Evolutionary conservation across 2,329 filamentous ascomycete species (phyloP), one percentile per base, ranked within the genome.

Genomic region (Plectosphaerella sp.): DNA sequence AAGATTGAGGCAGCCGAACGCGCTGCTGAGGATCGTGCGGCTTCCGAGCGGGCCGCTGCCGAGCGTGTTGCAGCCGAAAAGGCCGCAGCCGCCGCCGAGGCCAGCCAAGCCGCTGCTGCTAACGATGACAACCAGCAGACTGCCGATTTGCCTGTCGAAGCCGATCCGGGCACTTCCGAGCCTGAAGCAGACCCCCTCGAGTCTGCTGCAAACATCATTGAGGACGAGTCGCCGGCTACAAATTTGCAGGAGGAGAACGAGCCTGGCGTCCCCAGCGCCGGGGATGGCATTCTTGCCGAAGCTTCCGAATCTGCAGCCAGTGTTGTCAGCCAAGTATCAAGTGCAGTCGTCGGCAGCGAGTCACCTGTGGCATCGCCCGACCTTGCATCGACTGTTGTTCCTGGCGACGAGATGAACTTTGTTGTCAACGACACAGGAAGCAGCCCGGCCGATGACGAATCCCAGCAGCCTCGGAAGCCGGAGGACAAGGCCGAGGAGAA

Each of bases 1-100:
- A 63, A 61, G 16, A 57, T 63, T 8, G 68, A 71, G n/a, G 66
- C 62, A 0, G 56, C 64, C 64, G 59, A 59, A 4, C 51, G 51
- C 18, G 48, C 50, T 7, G 54, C 56, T 14, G 52, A 51, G 12
- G 53, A 59, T 12, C 50, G 53, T 6, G 43, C 61, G 2, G 49
- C 45, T 9, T 8, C 45, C 10, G 22, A 12, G 18, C 22, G 33
- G 20, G 57, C 63, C 8, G 47, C 47, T 5, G 68, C 70, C 12
- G 66, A 63, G 0, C 55, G 64, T 3, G 60, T 51, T 10, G 57
- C 59, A 14, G 64, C 58, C 2, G 51, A 58, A 1, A 51, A 18
- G 39, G 47, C 12, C 22, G 20, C 42, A 8, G 36, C 36, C 11
- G 37, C 37, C n/a, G 16, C 36, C 9, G 37, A 49, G 8, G 48